These are phyloP conservation scores for Lepidium aucheri DNA, from an alignment of 345 rosid species.

Conservation along the genomic window DNA sequence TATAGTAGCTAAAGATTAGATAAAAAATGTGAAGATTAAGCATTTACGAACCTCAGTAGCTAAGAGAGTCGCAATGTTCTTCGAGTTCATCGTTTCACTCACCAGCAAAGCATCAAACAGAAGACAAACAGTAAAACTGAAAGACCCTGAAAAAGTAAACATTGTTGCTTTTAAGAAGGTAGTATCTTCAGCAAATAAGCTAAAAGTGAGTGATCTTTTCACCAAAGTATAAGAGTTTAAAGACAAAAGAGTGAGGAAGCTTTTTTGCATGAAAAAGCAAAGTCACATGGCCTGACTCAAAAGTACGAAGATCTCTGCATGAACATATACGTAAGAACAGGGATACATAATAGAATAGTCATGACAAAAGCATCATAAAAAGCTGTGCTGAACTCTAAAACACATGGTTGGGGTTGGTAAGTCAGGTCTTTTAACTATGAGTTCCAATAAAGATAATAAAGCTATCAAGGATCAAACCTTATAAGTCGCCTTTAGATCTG, in stretches of 20 bases:
- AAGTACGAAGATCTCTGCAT: slow-evolving; percentile 33
- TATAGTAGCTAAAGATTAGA: background rate
- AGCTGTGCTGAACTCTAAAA: slow-evolving; percentile 28
- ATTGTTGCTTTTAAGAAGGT: slow-evolving; percentile 30
- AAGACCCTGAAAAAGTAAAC: slow-evolving; percentile 20
- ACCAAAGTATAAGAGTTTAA: slow-evolving; percentile 23
- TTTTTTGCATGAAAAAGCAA: slow-evolving; percentile 34
- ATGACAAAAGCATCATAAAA: slow-evolving; percentile 28
- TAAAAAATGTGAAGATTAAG: background rate
- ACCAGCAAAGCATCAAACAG: slow-evolving; percentile 17
- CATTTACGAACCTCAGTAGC: slow-evolving; percentile 10
- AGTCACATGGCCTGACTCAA: slow-evolving; percentile 29
- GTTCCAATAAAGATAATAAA: slow-evolving; percentile 26
- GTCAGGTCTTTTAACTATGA: slow-evolving; percentile 26
- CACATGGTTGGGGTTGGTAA: slow-evolving; percentile 40
- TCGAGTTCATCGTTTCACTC: slow-evolving; percentile 7
- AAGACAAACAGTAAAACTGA: slow-evolving; percentile 20
- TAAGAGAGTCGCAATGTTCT: slow-evolving; percentile 4
- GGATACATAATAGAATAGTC: slow-evolving; percentile 22
- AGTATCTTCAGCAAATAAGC: slow-evolving; percentile 16
- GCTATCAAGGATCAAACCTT: slow-evolving; percentile 24
- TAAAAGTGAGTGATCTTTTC: slow-evolving; percentile 25
- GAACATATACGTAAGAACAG: slow-evolving; percentile 31
- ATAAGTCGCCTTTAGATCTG: slow-evolving; percentile 31
- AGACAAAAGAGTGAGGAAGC: slow-evolving; percentile 26